A percentile compares a stretch with the other conserved stretches of the same genome.
Evolutionary conservation across 2,329 filamentous ascomycete species (phyloP).

Genomic region (Colletotrichum higginsianum): DNA sequence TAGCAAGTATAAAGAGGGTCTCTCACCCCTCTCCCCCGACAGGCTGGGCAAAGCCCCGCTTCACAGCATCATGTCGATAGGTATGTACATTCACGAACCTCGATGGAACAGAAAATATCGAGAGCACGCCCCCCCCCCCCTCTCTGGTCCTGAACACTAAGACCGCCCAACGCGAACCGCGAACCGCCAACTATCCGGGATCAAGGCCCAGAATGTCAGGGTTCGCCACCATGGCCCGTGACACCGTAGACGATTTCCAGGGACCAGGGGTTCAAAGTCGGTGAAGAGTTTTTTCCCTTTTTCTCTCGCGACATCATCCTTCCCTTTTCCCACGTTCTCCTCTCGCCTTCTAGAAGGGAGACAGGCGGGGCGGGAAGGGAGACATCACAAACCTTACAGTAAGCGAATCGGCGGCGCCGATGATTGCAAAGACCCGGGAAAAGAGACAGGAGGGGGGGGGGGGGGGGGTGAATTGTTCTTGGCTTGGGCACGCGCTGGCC

Average conservation of each 20-base stretch:
- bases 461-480: not conserved
- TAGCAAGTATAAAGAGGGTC: not conserved
- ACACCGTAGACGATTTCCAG: not conserved
- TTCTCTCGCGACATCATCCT: not conserved
- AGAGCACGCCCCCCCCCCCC: not conserved
- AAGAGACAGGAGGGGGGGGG: not conserved
- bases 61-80: not conserved
- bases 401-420: slow-evolving; percentile 1
- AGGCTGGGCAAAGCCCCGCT: not conserved
- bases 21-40: not conserved
- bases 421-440: not conserved
- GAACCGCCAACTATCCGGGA: not conserved
- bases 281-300: slow-evolving; percentile 10
- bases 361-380: too few relatives aligned
- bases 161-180: not conserved
- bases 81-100: not conserved
- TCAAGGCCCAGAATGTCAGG: not conserved
- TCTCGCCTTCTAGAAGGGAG: not conserved
- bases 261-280: slow-evolving; percentile 10
- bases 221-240: not conserved
- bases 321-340: not conserved
- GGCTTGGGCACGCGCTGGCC: not conserved
- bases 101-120: not conserved
- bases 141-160: not conserved
- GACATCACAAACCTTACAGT: not conserved